Evolutionary conservation across 306 rosid genomes (phyloP), one percentile per base, ranked within the genome.

Genomic region (Argentina anserina): DNA sequence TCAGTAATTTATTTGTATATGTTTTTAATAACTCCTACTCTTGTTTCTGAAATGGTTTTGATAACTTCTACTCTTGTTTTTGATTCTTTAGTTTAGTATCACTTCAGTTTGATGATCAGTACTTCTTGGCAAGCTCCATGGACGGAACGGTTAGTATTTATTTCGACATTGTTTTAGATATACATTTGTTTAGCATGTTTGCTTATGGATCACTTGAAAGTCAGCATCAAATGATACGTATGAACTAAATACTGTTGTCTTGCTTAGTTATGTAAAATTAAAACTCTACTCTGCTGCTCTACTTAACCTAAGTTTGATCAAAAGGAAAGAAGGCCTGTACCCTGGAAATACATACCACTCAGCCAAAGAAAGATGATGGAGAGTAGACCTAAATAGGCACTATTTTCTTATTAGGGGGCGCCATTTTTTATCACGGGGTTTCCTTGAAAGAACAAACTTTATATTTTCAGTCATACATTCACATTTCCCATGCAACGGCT

Each of bases 41-140:
- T n/a, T n/a, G n/a, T n/a, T n/a, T n/a, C n/a, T n/a, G n/a, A n/a
- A n/a, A 28, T 55, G 60, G 29, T 50, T 72, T 66, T 52, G 53
- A 65, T 71, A 43, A 59, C 65, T 41, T 55, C 42, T 66, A 53
- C 50, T 70, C 79, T 74, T 79, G 11, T 72, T 77, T 76, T 77
- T 76, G 71, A 65, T 36, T 34, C 63, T 76, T 65, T 76, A 93
- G 97, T 81, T 75, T 93, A 89, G 83, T 74, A 31, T 82, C 98
- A 14, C 98, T 93, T 86, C 84, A 84, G 77, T 87, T 41, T 66
- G 96, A 90, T 75, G 96, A 93, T 68, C 86, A 87, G 72, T 89
- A 93, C 84, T 89, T 89, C 84, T 77, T 93, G 84, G 92, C 97
- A 62, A 90, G 98, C 90, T 86, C 98, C 81, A 86, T 93, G 98